A percentile compares a stretch with the other conserved stretches of the same genome.
phyloP scores from a whole-genome alignment of 257 asterid species.

The Penstemon newberryi region DNA sequence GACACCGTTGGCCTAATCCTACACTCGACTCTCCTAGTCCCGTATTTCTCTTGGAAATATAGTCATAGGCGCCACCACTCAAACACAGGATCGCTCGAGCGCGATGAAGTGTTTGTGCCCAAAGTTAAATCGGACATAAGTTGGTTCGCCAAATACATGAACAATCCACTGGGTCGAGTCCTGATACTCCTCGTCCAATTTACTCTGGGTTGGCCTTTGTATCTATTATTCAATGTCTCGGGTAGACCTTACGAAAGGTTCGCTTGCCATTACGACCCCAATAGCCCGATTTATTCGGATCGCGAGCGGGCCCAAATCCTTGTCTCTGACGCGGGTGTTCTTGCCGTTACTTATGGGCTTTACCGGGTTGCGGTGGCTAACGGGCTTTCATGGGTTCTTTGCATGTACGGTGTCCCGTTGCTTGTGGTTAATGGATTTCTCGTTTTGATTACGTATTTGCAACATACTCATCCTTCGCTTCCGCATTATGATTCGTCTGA shows the following conservation, averaged over 20 bases:
- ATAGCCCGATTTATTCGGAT: constrained; percentile 69
- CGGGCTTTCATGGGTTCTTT: constrained; percentile 61
- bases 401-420: constrained; percentile 62
- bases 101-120: constrained; percentile 81
- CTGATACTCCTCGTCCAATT: constrained; percentile 50
- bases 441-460: constrained; percentile 74
- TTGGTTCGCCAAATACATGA: constrained; percentile 45
- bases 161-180: constrained; percentile 72
- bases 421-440: constrained; percentile 75
- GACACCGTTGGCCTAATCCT: constrained; percentile 38
- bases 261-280: constrained; percentile 74
- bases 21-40: constrained; percentile 47
- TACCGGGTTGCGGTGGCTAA: constrained; percentile 52
- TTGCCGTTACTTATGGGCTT: constrained; percentile 43
- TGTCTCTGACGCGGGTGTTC: constrained; percentile 61
- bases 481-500: constrained; percentile 80
- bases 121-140: constrained; percentile 45
- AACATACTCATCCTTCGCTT: constrained; percentile 77
- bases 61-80: constrained; percentile 64
- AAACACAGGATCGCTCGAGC: constrained; percentile 76
- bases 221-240: constrained; percentile 64
- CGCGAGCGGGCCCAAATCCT: constrained; percentile 70
- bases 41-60: constrained; percentile 51
- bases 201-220: constrained; percentile 80
- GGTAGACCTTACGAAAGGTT: constrained; percentile 71